Conservation (phyloP, 345 rosid genomes). For the Gossypium australe region DNA sequence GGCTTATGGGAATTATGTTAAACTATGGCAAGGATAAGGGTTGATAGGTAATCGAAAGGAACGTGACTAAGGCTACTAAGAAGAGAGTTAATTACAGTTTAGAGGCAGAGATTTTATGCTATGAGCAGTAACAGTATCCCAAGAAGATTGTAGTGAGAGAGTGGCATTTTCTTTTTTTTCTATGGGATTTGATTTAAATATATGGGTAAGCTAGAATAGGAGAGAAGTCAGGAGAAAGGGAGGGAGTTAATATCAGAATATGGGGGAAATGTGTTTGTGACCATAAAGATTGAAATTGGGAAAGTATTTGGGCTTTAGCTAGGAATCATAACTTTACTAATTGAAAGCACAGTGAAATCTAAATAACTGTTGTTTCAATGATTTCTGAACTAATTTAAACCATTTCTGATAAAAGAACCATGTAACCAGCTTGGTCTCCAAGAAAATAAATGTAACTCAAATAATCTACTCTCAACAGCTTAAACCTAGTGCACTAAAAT, state of each 20-base stretch:
- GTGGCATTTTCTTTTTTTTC: not conserved
- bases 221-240: not conserved
- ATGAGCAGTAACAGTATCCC: not conserved
- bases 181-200: not conserved
- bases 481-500: not conserved
- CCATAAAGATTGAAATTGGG: not conserved
- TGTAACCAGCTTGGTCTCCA: not conserved
- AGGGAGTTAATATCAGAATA: not conserved
- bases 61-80: not conserved
- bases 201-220: not conserved
- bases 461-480: not conserved
- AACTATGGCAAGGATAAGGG: not conserved
- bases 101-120: not conserved
- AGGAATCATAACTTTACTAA: not conserved
- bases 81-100: not conserved
- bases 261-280: no score
- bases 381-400: not conserved
- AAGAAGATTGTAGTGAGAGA: not conserved
- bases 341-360: not conserved
- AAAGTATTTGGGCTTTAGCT: not conserved
- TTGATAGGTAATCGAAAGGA: not conserved
- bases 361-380: not conserved
- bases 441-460: not conserved
- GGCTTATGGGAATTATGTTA: not conserved
- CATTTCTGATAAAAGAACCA: not conserved